Evolutionary conservation across 345 rosid genomes (phyloP), one percentile per base, ranked within the genome.

Genomic region (Clausena lansium): DNA sequence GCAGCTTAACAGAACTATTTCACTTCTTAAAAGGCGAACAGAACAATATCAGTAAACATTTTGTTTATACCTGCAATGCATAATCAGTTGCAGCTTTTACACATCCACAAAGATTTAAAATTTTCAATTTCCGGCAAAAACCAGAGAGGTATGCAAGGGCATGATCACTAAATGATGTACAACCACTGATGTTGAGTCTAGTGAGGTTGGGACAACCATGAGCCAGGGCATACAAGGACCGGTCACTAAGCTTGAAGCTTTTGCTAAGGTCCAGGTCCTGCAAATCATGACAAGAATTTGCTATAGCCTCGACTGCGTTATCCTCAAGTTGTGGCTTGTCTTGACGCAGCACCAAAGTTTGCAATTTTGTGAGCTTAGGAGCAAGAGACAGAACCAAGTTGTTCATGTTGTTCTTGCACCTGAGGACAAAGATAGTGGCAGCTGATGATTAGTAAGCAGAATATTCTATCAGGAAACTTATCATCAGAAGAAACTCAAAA

Each of bases 231-330:
- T 83, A 81, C 54, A 96, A 85, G 41, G 98, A 89, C 70, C 71
- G 75, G 74, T 92, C 98, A 25, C 86, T 87, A 28, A 96, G 98
- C 82, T 83, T 96, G 82, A 91, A 92, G 89, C 99, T 96, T 87
- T 92, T 96, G 87, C 99, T 96, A 41, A 96, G 94, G 80, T 96
- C 99, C 81, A 96, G 90, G 69, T 89, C 97, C 85, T 83, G 92
- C 81, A 96, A 81, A 78, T 94, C 98, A 81, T 81, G 93, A 74
- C 99, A 96, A 83, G 82, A 81, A 71, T 77, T 88, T 69, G 98
- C 94, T 77, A 96, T 89, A n/a, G 89, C 85, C 83, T 91, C 91
- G 38, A 96, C 88, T 17, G 97, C 94, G 78, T 81, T 81, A 77
- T 96, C 97, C 83, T 90, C 92, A 7, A 96, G 97, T 70, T 96